Evolutionary conservation across 1,284 basidiomycete species (phyloP).

Genomic region (Sporisorium graminicola): DNA sequence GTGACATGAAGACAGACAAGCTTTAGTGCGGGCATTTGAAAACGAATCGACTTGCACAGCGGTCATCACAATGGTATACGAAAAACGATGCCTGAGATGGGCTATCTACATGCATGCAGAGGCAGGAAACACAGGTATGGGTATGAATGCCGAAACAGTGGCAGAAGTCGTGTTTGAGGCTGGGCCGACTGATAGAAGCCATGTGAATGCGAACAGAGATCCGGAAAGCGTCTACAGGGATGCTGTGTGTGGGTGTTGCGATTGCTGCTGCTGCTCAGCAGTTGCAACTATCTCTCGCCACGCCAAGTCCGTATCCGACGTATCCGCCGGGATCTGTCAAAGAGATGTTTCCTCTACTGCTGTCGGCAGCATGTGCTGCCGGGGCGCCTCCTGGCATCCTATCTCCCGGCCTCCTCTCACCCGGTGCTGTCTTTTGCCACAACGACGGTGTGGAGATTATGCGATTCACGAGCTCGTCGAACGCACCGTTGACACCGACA

Average conservation of each 20-base stretch:
- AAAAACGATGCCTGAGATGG: not conserved
- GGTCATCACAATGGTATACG: not conserved
- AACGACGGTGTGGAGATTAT: constrained; percentile 65
- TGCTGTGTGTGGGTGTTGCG: not conserved
- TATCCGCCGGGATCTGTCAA: constrained; percentile 43
- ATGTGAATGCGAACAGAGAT: not conserved
- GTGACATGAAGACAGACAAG: not conserved
- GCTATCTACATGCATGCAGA: not conserved
- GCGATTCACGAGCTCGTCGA: constrained; percentile 66
- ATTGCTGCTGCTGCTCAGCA: constrained; percentile 40
- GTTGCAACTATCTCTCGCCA: constrained; percentile 55
- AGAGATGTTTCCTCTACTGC: constrained; percentile 57
- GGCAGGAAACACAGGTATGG: not conserved
- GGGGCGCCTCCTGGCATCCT: constrained; percentile 68
- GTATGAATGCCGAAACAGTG: not conserved
- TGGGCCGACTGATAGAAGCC: not conserved
- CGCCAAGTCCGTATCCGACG: constrained; percentile 50
- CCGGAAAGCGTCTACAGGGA: not conserved
- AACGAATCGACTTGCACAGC: not conserved
- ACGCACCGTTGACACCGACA: constrained; percentile 62
- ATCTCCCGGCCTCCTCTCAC: constrained; percentile 65
- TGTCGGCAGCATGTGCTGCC: constrained; percentile 53
- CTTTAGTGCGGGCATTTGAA: too few species aligned
- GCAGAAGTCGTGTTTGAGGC: not conserved
- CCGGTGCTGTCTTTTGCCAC: constrained; percentile 59